Conservation (phyloP, 1,139 yeast genomes). For the Suhomyces coccinellae region DNA sequence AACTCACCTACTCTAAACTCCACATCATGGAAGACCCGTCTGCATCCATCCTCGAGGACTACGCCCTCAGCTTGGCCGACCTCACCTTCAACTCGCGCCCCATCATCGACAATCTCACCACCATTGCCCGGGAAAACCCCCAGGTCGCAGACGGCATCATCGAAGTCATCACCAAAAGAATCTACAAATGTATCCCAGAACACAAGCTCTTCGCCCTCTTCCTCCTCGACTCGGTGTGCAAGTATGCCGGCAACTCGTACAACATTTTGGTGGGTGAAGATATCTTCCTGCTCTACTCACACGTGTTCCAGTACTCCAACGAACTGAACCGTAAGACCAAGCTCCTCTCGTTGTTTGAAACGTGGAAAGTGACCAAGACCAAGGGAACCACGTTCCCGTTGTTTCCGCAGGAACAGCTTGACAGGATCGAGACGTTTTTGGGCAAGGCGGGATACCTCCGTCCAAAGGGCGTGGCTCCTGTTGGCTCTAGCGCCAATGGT, state of each 20-base stretch:
- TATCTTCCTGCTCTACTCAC: slow-evolving; percentile 67
- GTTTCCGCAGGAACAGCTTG: slow-evolving; percentile 70
- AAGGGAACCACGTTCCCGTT: slow-evolving; percentile 65
- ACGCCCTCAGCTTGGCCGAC: slow-evolving; percentile 65
- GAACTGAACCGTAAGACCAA: slow-evolving; percentile 68
- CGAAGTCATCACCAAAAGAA: slow-evolving; percentile 66
- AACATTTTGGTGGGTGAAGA: slow-evolving; percentile 70
- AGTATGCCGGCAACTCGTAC: slow-evolving; percentile 87
- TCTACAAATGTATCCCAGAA: slow-evolving; percentile 59
- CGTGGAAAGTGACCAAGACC: slow-evolving; percentile 70
- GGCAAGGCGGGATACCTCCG: slow-evolving; percentile 37
- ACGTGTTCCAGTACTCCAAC: slow-evolving; percentile 74
- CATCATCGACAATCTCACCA: slow-evolving; percentile 81
- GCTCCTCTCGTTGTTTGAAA: slow-evolving; percentile 73
- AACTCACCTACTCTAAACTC: background rate
- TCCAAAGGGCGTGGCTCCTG: slow-evolving; percentile 4
- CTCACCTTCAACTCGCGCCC: slow-evolving; percentile 89
- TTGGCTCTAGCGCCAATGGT: no score
- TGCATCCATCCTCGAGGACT: slow-evolving; percentile 46
- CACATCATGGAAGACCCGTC: slow-evolving; percentile 9
- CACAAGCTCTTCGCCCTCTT: slow-evolving; percentile 84
- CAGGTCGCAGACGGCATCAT: slow-evolving; percentile 76
- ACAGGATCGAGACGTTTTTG: slow-evolving; percentile 72
- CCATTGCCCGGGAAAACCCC: slow-evolving; percentile 81
- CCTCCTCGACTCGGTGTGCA: slow-evolving; percentile 88